These are phyloP conservation scores for Daldinia grandis DNA, from an alignment of 495 filamentous ascomycete species.

Conservation along the genomic window DNA sequence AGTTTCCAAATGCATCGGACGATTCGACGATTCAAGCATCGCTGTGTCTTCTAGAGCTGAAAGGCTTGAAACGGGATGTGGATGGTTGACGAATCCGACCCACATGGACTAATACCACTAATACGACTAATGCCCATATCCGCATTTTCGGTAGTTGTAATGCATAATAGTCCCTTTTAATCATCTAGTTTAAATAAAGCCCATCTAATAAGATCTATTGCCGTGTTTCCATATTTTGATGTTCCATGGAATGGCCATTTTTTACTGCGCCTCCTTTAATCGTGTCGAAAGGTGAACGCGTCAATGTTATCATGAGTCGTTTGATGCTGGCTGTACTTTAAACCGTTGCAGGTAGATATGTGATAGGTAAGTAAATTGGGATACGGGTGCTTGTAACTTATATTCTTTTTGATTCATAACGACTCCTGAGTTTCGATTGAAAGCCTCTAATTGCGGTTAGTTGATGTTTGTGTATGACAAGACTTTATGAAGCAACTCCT, in stretches of 20 bases:
- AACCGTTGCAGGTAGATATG: not conserved
- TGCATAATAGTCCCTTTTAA: not conserved
- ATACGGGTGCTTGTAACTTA: not conserved
- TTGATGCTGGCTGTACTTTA: not conserved
- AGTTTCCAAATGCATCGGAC: not conserved
- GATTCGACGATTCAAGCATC: conserved; percentile 10
- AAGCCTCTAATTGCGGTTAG: not conserved
- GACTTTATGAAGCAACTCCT: not conserved
- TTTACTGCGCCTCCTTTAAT: not conserved
- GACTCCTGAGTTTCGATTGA: too few species aligned
- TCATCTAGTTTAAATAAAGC: not conserved
- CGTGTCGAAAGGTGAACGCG: not conserved
- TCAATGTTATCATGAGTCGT: not conserved
- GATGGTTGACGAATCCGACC: conserved; percentile 34
- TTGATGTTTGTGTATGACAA: not conserved
- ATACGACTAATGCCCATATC: conserved; percentile 15
- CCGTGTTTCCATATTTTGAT: not conserved
- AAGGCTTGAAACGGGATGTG: conserved; percentile 24
- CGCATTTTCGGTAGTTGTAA: conserved; percentile 21
- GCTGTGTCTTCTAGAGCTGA: conserved; percentile 8
- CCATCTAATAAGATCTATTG: not conserved
- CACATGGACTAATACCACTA: conserved; percentile 29
- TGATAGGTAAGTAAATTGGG: not conserved
- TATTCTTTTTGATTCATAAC: too few species aligned
- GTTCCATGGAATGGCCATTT: not conserved